Percentiles rank a stretch among this genome's conserved stretches.
phyloP scores from a whole-genome alignment of 768 basidiomycete species.

The Boletus huronensis region DNA sequence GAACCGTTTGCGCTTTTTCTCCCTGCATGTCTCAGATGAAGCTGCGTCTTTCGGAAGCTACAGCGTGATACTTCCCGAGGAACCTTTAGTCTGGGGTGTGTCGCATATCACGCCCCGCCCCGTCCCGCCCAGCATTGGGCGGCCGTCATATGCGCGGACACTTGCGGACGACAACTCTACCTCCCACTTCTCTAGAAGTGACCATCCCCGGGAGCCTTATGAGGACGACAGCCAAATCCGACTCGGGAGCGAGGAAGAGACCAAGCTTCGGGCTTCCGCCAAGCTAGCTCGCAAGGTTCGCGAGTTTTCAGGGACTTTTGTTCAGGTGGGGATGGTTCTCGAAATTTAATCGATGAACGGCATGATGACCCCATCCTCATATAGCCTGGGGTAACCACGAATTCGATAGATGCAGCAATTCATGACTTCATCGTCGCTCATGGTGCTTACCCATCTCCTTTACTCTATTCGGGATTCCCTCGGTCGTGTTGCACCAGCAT shows the following conservation, averaged over 20 bases:
- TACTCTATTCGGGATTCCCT: conserved; percentile 60
- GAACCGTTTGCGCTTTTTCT: conserved; percentile 4
- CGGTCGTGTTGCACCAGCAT: conserved; percentile 62
- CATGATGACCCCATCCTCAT: not conserved
- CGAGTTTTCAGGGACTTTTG: conserved; percentile 50
- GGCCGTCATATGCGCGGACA: conserved; percentile 49
- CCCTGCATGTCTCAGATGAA: conserved; percentile 1
- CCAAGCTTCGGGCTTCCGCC: conserved; percentile 49
- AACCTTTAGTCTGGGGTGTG: conserved; percentile 63
- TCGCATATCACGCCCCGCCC: conserved; percentile 53
- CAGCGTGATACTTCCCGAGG: conserved; percentile 58
- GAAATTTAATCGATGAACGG: not conserved
- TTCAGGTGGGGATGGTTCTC: conserved; percentile 38
- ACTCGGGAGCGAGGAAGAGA: conserved; percentile 54
- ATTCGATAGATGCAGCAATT: conserved; percentile 64
- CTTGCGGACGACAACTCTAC: not conserved
- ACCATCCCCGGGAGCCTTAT: not conserved
- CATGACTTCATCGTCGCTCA: conserved; percentile 67
- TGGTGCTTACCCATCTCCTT: conserved; percentile 83
- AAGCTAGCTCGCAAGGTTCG: conserved; percentile 55
- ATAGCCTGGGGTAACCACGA: conserved; percentile 71
- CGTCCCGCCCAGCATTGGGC: conserved; percentile 54
- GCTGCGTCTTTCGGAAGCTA: conserved; percentile 47
- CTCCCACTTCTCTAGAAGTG: not conserved
- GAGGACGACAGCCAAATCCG: conserved; percentile 37